Base-by-base conservation (phyloP, 2,329 filamentous ascomycete species). In the Botryotinia convoluta region DNA sequence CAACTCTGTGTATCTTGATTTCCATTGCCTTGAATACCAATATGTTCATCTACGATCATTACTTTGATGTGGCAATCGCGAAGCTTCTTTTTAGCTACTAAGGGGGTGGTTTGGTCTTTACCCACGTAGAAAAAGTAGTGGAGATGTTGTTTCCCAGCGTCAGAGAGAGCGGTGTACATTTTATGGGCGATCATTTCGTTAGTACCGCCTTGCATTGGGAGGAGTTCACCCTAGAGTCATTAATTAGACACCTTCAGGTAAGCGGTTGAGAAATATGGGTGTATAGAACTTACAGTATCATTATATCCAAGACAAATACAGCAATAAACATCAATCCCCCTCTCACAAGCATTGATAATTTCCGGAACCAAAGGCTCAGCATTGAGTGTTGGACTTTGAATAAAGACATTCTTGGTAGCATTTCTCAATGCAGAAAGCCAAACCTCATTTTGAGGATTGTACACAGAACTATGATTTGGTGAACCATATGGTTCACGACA, bases 1-100 rank as follows among this genome's bases (percentile, higher is more conserved):
- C 92, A 95, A 32, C 87, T 90, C 81, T 95, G 93, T 2, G 92
- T 94, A 77, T 95, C 93, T 80, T 94, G 91, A 78, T 95, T 95
- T 0, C 92, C 92, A 76, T 89, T 93, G 5, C 92, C 93, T 81
- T 92, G 87, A 51, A 95, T 90, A 3, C 87, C 92, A 51, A 95
- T 86, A 35, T 83, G 83, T 61, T 87, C 87, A 80, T 95, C 93
- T 1, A 89, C 89, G 60, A 95, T 91, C 84, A 95, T 87, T 4
- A 95, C 84, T 80, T 95, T 95, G 80, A 94, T 87, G 81, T 95
- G 93, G 79, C 92, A 94, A 72, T 87, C 89, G 0, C 93, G 86
- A 51, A 87, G 84, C 81, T 92, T 91, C 80, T 87, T 88, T 4
- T 83, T 86, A 70, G 93, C 90, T 70, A 91, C 87, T 45, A 95